These are phyloP conservation scores for Neurospora tetraspora DNA, from an alignment of 495 filamentous ascomycete species.

Conservation along the genomic window DNA sequence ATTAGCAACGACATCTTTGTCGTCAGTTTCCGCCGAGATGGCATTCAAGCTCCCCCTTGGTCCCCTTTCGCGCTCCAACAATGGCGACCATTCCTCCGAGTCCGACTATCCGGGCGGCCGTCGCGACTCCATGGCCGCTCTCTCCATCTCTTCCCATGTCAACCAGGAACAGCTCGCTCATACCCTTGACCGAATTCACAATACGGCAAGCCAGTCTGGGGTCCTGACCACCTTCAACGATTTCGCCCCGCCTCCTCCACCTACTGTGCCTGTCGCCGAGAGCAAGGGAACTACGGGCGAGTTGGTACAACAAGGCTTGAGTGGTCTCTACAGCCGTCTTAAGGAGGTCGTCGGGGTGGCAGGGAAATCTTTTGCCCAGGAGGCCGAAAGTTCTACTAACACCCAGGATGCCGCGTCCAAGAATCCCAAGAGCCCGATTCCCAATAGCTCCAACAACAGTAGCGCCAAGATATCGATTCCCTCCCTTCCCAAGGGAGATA, in stretches of 20 bases:
- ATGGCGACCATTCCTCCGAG: not conserved
- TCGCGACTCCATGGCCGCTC: conserved; percentile 54
- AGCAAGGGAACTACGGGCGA: conserved; percentile 60
- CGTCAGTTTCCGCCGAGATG: not conserved
- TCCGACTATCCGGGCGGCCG: conserved; percentile 18
- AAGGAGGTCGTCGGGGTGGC: conserved; percentile 62
- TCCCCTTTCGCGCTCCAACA: not conserved
- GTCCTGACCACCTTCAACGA: conserved; percentile 84
- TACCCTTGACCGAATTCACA: conserved; percentile 78
- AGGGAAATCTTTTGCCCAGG: conserved; percentile 46
- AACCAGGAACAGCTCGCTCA: conserved; percentile 64
- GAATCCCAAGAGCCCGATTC: conserved; percentile 15
- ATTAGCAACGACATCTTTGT: not conserved
- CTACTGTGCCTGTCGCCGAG: conserved; percentile 44
- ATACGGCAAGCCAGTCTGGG: conserved; percentile 65
- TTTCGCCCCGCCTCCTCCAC: conserved; percentile 48
- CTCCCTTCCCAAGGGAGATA: conserved; percentile 25
- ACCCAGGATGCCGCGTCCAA: conserved; percentile 24
- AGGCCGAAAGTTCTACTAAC: conserved; percentile 23
- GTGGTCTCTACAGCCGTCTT: conserved; percentile 74
- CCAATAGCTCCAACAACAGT: conserved; percentile 24
- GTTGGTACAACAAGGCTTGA: conserved; percentile 68
- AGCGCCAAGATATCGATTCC: conserved; percentile 26
- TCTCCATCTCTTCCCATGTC: conserved; percentile 42
- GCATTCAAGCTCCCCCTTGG: not conserved